Conservation (phyloP, 2,329 filamentous ascomycete genomes). For the Colletotrichum sansevieriae region DNA sequence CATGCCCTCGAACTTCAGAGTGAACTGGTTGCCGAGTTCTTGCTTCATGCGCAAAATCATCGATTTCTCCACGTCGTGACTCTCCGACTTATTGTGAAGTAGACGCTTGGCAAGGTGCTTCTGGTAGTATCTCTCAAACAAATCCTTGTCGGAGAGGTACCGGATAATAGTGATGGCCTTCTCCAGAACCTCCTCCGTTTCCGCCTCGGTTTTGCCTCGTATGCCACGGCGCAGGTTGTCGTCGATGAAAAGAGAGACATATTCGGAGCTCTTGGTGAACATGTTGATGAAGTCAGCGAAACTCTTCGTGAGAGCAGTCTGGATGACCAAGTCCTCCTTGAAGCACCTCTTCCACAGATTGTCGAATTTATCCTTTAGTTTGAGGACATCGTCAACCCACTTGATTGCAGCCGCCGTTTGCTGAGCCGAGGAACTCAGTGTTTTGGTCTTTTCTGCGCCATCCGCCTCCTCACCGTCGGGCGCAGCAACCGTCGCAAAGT, state of each 20-base stretch:
- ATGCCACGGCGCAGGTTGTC: slow-evolving; percentile 95
- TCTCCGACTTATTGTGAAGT: slow-evolving; percentile 89
- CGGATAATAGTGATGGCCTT: slow-evolving; percentile 90
- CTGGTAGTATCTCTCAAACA: slow-evolving; percentile 98
- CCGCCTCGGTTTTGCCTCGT: slow-evolving; percentile 90
- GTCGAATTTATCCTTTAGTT: slow-evolving; percentile 91
- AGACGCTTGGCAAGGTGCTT: slow-evolving; percentile 92
- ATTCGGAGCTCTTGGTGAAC: slow-evolving; percentile 89
- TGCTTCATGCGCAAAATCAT: slow-evolving; percentile 98
- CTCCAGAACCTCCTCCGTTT: slow-evolving; percentile 86
- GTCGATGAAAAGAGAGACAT: slow-evolving; percentile 95
- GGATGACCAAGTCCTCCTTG: slow-evolving; percentile 78
- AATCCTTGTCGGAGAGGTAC: slow-evolving; percentile 91
- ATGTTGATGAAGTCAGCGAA: slow-evolving; percentile 94
- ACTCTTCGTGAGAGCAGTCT: slow-evolving; percentile 86
- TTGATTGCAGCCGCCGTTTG: slow-evolving; percentile 89
- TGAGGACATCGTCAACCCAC: slow-evolving; percentile 93
- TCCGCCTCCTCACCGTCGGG: slow-evolving; percentile 63
- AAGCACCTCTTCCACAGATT: slow-evolving; percentile 81
- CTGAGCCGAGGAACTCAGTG: slow-evolving; percentile 67
- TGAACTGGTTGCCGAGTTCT: slow-evolving; percentile 95
- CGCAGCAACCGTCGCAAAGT: slow-evolving; percentile 60
- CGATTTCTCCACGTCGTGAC: slow-evolving; percentile 91
- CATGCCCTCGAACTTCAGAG: slow-evolving; percentile 94
- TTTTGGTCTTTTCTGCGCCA: slow-evolving; percentile 61